phyloP scores from a whole-genome alignment of 2,329 filamentous ascomycete genomes.

The Byssothecium circinans region DNA sequence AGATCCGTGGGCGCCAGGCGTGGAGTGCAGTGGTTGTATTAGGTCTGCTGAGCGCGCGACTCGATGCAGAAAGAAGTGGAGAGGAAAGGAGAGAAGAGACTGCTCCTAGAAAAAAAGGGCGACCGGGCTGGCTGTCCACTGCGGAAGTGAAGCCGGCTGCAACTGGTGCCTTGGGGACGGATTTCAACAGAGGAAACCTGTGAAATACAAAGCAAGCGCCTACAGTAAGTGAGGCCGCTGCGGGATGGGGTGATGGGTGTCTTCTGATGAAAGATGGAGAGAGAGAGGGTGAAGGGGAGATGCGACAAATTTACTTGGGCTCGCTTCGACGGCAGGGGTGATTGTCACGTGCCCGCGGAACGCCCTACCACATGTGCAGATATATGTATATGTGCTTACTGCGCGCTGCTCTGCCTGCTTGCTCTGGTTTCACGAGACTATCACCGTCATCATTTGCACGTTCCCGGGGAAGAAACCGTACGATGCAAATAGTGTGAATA shows the following conservation, averaged over 20 bases:
- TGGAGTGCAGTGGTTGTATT: slow-evolving; percentile 23
- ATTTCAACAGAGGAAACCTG: slow-evolving; percentile 45
- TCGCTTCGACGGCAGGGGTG: background rate
- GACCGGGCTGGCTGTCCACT: slow-evolving; percentile 41
- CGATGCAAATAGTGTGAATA: no score
- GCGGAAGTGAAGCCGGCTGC: slow-evolving; percentile 30
- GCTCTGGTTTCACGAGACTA: background rate
- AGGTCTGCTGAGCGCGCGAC: slow-evolving; percentile 28
- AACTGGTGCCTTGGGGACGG: slow-evolving; percentile 33
- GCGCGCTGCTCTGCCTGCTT: no score
- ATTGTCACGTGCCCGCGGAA: no score
- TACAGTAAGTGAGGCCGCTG: slow-evolving; percentile 36
- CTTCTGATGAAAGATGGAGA: slow-evolving; percentile 40
- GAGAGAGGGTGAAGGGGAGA: slow-evolving; percentile 11
- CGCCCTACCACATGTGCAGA: no score
- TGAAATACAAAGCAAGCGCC: slow-evolving; percentile 43
- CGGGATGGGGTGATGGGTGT: slow-evolving; percentile 29
- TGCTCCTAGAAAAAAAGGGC: slow-evolving; percentile 30
- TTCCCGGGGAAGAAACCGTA: no score
- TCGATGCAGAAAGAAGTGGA: slow-evolving; percentile 32
- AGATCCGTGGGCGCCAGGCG: slow-evolving; percentile 29
- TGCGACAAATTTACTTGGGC: background rate
- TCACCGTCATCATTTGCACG: no score
- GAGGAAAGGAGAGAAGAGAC: slow-evolving; percentile 23
- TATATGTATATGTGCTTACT: no score